Base-by-base conservation (phyloP, 1,284 basidiomycete species). In the Cryptococcus wingfieldii region DNA sequence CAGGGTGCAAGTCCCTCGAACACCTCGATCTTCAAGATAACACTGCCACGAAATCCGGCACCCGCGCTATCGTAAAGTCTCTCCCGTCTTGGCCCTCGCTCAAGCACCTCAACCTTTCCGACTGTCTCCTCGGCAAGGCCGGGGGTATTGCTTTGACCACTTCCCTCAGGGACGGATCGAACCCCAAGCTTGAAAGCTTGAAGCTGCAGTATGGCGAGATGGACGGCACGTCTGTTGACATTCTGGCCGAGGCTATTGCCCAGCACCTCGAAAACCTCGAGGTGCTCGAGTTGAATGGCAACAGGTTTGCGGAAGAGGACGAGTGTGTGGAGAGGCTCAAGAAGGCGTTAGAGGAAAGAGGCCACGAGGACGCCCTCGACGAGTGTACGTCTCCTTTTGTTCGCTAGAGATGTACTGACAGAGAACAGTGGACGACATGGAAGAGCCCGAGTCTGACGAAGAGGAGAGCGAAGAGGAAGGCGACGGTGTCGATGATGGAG, bases 1-100 rank as follows among this genome's bases (percentile, higher is more conserved):
- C 85, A 14, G 80, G 85, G 54, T 90, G 88, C 72, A 77, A 80
- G 1, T 78, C 80, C 47, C 80, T 98, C 55, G 81, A 86, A 71
- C 79, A 86, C 59, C 83, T 98, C 67, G 94, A 98, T 79, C 78
- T 98, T 51, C 92, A 97, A 77, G 95, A 98, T 77, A 98, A 98
- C 79, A 94, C 93, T 0, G 90, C 93, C 65, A 90, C 89, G 25
- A 74, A 79, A 44, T 83, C 84, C 46, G 92, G 87, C 25, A 83
- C 85, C 25, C 75, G 84, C 53, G 87, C 88, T 9, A 87, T 96
- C 80, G 85, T 89, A 5, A 80, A 81, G 37, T 83, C 86, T 2
- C 78, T 98, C 41, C 72, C 79, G 19, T 79, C 80, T 14, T 98
- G 89, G 88, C 84, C 84, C 0, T 74, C 80, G 5, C 81, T 98